phyloP scores from a whole-genome alignment of 345 rosid genomes.

The Brassica rapa region DNA sequence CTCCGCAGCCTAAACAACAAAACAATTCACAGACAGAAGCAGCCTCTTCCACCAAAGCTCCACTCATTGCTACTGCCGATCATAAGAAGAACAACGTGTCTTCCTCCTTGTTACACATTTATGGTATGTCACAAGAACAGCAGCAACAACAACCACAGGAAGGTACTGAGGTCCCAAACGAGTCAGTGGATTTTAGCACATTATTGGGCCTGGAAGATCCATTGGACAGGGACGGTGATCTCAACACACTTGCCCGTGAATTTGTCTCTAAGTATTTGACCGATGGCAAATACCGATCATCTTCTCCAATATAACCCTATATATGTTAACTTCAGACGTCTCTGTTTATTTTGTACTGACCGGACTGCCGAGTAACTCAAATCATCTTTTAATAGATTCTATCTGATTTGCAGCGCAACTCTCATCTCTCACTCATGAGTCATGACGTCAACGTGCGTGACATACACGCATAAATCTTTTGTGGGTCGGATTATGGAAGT shows the following conservation, averaged over 20 bases:
- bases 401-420: not conserved
- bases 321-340: not conserved
- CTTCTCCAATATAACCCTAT: constrained; percentile 30
- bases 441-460: constrained; percentile 12
- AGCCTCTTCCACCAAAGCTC: constrained; percentile 25
- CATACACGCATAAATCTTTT: not conserved
- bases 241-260: constrained; percentile 52
- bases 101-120: constrained; percentile 35
- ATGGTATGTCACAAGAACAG: not conserved
- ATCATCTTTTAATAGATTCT: not conserved
- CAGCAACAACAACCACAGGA: constrained; percentile 23
- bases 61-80: constrained; percentile 34
- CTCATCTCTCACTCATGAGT: constrained; percentile 3
- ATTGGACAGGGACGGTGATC: constrained; percentile 39
- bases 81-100: constrained; percentile 30
- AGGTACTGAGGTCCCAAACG: constrained; percentile 13
- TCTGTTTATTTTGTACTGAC: constrained; percentile 17
- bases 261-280: constrained; percentile 54
- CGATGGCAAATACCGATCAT: constrained; percentile 40
- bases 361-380: not conserved
- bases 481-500: not conserved
- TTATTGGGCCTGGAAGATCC: constrained; percentile 31
- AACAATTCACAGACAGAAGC: constrained; percentile 31
- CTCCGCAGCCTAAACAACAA: constrained; percentile 26
- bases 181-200: constrained; percentile 10